Conservation (phyloP, 768 basidiomycete species). For the Trichaptum fuscoviolaceum region DNA sequence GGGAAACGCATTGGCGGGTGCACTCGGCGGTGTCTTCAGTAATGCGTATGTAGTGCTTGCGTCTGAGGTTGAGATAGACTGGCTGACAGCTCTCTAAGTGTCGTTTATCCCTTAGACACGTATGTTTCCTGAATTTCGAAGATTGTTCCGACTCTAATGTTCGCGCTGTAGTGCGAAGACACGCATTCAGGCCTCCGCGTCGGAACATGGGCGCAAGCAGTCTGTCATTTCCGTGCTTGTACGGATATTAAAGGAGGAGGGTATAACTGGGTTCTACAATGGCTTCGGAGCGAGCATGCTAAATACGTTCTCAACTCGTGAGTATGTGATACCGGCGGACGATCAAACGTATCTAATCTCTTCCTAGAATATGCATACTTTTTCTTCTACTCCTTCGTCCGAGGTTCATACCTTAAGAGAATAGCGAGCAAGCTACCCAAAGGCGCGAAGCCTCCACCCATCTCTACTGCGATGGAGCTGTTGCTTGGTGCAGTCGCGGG, state of each 20-base stretch:
- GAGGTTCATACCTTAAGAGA: constrained; percentile 75
- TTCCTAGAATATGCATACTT: constrained; percentile 94
- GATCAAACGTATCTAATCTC: background rate
- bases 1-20: constrained; percentile 87
- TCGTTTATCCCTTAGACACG: constrained; percentile 91
- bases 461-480: constrained; percentile 78
- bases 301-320: constrained; percentile 97
- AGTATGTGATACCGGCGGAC: constrained; percentile 28
- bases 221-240: constrained; percentile 63
- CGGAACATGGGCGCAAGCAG: constrained; percentile 47
- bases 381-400: constrained; percentile 95
- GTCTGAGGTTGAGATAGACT: constrained; percentile 3
- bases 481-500: constrained; percentile 88
- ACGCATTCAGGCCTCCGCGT: constrained; percentile 70
- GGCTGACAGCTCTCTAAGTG: constrained; percentile 35
- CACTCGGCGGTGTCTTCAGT: constrained; percentile 88
- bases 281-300: constrained; percentile 97
- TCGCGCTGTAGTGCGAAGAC: constrained; percentile 72
- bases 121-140: constrained; percentile 13
- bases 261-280: constrained; percentile 76
- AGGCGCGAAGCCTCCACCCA: constrained; percentile 53
- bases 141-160: constrained; percentile 7
- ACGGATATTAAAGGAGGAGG: constrained; percentile 74
- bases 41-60: constrained; percentile 64
- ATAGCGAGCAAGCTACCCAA: constrained; percentile 52